These are phyloP conservation scores for Rhynchospora pubera DNA, from an alignment of 176 grass and related monocot genomes.

Conservation along the genomic window DNA sequence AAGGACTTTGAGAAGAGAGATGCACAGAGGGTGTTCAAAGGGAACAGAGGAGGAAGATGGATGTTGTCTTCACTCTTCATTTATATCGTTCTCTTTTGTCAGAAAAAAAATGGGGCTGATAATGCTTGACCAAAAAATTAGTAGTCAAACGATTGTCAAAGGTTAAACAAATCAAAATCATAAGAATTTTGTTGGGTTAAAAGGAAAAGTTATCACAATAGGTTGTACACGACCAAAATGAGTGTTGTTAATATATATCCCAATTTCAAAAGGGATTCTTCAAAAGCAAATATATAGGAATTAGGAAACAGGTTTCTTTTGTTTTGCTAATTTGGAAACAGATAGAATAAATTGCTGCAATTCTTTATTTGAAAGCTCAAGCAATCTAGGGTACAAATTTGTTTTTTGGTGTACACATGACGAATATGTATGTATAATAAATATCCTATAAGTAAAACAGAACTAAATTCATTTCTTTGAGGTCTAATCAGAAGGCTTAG, in stretches of 20 bases:
- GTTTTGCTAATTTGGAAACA: no score
- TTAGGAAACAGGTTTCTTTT: no score
- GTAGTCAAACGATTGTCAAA: not conserved
- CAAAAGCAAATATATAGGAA: no score
- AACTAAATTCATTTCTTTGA: not conserved
- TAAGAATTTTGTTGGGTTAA: not conserved
- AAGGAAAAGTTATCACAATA: no score
- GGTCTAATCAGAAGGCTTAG: not conserved
- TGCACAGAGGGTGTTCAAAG: not conserved
- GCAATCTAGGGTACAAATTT: no score
- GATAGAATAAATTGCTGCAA: no score
- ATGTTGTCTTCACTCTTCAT: not conserved
- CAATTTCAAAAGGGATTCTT: no score
- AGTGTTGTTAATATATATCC: no score
- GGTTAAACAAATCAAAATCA: not conserved
- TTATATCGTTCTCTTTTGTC: not conserved
- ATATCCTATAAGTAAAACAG: not conserved
- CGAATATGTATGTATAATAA: not conserved
- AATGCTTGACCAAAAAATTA: not conserved
- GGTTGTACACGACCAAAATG: no score
- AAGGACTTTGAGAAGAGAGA: not conserved
- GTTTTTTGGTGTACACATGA: no score
- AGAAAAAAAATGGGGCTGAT: not conserved
- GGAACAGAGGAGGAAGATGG: not conserved
- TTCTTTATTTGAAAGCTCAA: no score